Base-by-base conservation (phyloP, 306 rosid species). In the Prunus armeniaca region DNA sequence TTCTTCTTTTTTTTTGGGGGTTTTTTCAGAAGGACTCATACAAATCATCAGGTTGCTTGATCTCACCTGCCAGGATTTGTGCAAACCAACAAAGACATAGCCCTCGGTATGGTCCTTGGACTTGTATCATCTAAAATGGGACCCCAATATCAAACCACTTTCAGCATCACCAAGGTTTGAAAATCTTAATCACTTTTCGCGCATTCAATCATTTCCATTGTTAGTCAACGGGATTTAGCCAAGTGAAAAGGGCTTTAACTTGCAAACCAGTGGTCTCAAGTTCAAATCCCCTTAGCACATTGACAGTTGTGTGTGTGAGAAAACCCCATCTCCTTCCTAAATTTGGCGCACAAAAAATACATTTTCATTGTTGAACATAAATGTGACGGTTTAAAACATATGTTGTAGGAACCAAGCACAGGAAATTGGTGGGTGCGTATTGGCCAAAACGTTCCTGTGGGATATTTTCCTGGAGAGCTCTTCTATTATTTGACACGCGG, bases 41-140 rank as follows among this genome's bases (percentile, higher is more conserved):
- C 78, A 60, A 67, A 27, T 67, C 84, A 65, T 86, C 89, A 4
- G 93, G 98, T 3, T 93, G 98, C 81, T 84, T 82, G 96, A 93
- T 71, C 88, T 82, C 32, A 76, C 84, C 0, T 90, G 93, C 69
- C 85, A 12, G 98, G 98, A 19, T 93, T 93, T 72, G 78, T 90
- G 64, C 91, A 87, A 49, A 82, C 85, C 5, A 77, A 78, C 70
- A 81, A 78, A 1, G 30, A 72, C 0, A 43, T 82, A 12, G 88
- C 69, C 0, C 82, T 90, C 61, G 96, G 98, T 12, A 79, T 68
- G 50, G 25, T 78, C 45, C 2, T 90, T 8, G 10, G 7, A 4
- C 91, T 88, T n/a, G 0, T 55, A n/a, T 90, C 96, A 7, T 46
- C 65, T 2, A 3, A 0, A 2, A 1, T 0, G 1, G 86, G 88